Conservation (phyloP, 306 rosid species). For the Canavalia ensiformis region DNA sequence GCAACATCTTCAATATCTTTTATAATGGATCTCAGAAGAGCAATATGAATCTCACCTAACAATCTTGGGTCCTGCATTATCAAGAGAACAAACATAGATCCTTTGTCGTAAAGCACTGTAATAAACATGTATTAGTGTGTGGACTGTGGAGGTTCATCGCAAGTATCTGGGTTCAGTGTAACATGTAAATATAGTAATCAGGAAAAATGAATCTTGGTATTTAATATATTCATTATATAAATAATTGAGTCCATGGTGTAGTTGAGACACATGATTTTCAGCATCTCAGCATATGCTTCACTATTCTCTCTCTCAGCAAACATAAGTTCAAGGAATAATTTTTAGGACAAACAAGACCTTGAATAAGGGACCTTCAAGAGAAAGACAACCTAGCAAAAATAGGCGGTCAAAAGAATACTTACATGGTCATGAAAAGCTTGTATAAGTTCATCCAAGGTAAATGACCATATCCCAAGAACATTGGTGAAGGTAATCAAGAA, state of each 20-base stretch:
- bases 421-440: constrained; percentile 93
- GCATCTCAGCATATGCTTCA: not conserved
- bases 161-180: constrained; percentile 21
- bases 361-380: constrained; percentile 14
- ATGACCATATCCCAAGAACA: constrained; percentile 82
- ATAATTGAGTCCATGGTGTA: constrained; percentile 7
- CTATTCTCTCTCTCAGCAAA: constrained; percentile 16
- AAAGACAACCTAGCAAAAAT: constrained; percentile 9
- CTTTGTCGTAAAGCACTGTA: constrained; percentile 38
- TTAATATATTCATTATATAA: constrained; percentile 16
- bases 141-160: constrained; percentile 11
- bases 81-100: constrained; percentile 31
- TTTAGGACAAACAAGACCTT: constrained; percentile 25
- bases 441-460: constrained; percentile 86
- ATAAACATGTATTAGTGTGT: not conserved
- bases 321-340: constrained; percentile 10
- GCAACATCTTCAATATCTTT: constrained; percentile 84
- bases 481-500: constrained; percentile 81
- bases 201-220: constrained; percentile 9
- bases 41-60: constrained; percentile 78
- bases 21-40: constrained; percentile 70
- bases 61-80: constrained; percentile 74
- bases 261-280: not conserved
- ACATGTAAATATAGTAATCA: constrained; percentile 5
- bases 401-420: constrained; percentile 40